Evolutionary conservation across 2,329 filamentous ascomycete genomes (phyloP).

Genomic region (Hypoxylon sp.): DNA sequence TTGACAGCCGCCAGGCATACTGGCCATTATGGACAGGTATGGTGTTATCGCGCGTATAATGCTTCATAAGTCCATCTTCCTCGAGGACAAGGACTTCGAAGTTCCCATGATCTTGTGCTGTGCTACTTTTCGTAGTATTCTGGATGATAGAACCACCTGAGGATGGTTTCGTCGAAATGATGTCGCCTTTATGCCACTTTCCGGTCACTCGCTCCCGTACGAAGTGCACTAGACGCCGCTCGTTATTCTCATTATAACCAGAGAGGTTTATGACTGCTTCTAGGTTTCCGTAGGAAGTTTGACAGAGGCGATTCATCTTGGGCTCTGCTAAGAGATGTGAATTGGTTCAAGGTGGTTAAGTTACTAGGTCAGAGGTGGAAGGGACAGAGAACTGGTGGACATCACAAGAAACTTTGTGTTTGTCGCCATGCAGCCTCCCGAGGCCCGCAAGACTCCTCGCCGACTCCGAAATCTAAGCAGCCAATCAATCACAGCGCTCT

Average conservation of each 20-base stretch:
- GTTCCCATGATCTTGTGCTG: conserved; percentile 28
- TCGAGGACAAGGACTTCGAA: conserved; percentile 40
- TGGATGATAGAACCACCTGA: conserved; percentile 40
- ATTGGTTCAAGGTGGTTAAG: background rate
- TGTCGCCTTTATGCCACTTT: conserved; percentile 7
- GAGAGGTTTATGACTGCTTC: conserved; percentile 38
- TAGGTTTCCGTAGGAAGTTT: conserved; percentile 33
- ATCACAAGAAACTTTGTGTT: background rate
- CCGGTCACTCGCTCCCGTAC: conserved; percentile 17
- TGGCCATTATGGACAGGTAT: background rate
- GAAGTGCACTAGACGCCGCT: conserved; percentile 32
- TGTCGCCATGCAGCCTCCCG: background rate
- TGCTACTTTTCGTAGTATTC: conserved; percentile 7
- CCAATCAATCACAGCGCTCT: background rate
- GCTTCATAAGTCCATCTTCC: conserved; percentile 20
- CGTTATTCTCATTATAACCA: background rate
- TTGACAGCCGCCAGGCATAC: conserved; percentile 10
- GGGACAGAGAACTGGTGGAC: background rate
- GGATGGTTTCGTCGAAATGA: conserved; percentile 6
- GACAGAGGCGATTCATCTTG: conserved; percentile 41
- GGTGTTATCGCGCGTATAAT: conserved; percentile 35
- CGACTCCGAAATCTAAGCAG: background rate
- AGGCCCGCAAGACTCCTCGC: background rate
- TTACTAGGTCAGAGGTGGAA: background rate
- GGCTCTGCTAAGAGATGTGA: background rate